These are phyloP conservation scores for Blakeslea trispora DNA, from an alignment of 371 early-diverging fungal genomes.

Conservation along the genomic window DNA sequence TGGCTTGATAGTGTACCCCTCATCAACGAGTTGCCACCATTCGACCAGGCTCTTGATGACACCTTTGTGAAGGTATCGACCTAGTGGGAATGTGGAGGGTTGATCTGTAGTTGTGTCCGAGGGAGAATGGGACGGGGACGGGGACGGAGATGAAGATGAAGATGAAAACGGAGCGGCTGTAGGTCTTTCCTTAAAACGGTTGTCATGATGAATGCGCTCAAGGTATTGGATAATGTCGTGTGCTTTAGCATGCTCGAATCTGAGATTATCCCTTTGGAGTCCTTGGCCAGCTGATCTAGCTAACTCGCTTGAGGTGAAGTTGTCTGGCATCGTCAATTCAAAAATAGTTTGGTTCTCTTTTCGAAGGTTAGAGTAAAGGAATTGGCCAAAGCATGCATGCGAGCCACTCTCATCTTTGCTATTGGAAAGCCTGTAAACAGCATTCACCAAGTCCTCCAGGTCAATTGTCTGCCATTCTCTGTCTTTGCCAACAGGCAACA, in stretches of 20 bases:
- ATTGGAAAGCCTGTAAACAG: constrained; percentile 12
- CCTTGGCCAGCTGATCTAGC: constrained; percentile 11
- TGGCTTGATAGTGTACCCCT: not conserved
- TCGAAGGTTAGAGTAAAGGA: not conserved
- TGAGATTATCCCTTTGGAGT: constrained; percentile 11
- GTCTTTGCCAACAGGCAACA: constrained; percentile 12
- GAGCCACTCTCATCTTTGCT: not conserved
- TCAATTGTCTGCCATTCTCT: constrained; percentile 17
- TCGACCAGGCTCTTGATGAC: constrained; percentile 20
- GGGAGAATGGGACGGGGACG: no score
- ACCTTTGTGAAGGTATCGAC: constrained; percentile 16
- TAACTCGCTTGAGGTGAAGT: constrained; percentile 6
- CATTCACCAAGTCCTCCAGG: constrained; percentile 20
- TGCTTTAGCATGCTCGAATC: constrained; percentile 12
- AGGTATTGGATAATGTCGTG: constrained; percentile 15
- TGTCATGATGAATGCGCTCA: constrained; percentile 15
- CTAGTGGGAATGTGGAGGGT: constrained; percentile 22
- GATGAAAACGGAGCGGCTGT: no score
- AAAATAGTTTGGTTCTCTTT: constrained; percentile 17
- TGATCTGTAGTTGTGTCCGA: constrained; percentile 2
- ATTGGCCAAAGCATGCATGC: not conserved
- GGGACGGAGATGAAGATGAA: no score
- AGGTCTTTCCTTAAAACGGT: constrained; percentile 25
- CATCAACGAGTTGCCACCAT: constrained; percentile 16
- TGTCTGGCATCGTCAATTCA: constrained; percentile 20